Percentiles rank a stretch among this genome's conserved stretches.
These are phyloP conservation scores for Nicotiana knightiana DNA, from an alignment of 257 asterid genomes.

Conservation along the genomic window DNA sequence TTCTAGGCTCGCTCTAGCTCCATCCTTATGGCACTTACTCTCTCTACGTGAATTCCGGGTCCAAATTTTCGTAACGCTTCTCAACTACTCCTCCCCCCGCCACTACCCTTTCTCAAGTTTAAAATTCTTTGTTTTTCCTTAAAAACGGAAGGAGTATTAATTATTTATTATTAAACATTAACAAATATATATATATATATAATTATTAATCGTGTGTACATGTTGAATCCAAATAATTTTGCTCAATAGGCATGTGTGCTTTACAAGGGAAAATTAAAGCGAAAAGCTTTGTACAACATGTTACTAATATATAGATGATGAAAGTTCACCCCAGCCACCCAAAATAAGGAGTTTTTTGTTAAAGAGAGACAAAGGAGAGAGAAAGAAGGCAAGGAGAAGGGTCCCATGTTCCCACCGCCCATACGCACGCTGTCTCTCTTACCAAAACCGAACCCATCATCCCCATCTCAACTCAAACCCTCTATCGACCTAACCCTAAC, in stretches of 20 bases:
- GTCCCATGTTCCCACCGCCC: slow-evolving; percentile 30
- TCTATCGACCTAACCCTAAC: slow-evolving; percentile 47
- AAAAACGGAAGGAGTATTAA: too few species aligned
- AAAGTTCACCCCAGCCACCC: slow-evolving; percentile 6
- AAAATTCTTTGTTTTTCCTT: too few species aligned
- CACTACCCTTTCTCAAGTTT: not conserved
- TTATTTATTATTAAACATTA: too few species aligned
- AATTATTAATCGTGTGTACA: too few species aligned
- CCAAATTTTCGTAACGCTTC: slow-evolving; percentile 13
- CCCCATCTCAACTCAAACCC: not conserved
- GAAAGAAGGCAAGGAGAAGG: not conserved
- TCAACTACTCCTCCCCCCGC: not conserved
- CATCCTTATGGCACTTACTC: not conserved
- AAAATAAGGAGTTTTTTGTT: not conserved
- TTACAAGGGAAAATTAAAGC: not conserved
- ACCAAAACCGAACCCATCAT: slow-evolving; percentile 15
- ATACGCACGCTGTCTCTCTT: slow-evolving; percentile 34
- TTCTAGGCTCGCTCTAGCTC: too few species aligned
- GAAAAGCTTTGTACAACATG: not conserved
- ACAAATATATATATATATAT: too few species aligned
- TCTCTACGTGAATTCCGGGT: slow-evolving; percentile 7
- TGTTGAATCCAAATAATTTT: not conserved
- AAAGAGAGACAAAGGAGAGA: slow-evolving; percentile 28
- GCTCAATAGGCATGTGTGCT: not conserved
- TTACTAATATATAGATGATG: not conserved